A percentile compares a stretch with the other conserved stretches of the same genome.
Conservation (phyloP, 169 alveolate species). For the Plasmodium gonderi region DNA sequence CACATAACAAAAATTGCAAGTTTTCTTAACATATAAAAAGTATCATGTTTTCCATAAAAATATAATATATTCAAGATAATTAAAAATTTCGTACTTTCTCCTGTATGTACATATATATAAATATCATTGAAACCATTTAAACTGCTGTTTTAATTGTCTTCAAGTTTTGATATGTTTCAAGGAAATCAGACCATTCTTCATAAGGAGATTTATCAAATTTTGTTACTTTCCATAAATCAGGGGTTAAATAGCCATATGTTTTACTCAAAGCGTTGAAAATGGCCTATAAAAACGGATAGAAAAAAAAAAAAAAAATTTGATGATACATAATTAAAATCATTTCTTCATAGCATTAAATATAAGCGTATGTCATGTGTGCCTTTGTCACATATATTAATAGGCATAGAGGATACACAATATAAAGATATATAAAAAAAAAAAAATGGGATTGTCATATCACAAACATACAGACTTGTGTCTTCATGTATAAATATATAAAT, state of each 20-base stretch:
- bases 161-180: constrained; percentile 78
- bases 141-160: constrained; percentile 27
- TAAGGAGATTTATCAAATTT: constrained; percentile 91
- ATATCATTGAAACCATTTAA: constrained; percentile 1
- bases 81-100: neutral
- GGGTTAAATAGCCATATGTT: constrained; percentile 98
- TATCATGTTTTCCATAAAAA: neutral
- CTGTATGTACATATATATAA: neutral
- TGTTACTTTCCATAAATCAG: constrained; percentile 98
- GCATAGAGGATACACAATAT: too few species aligned
- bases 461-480: too few species aligned
- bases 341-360: neutral
- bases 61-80: neutral
- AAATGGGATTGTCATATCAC: too few species aligned
- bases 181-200: constrained; percentile 96
- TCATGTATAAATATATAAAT: too few species aligned
- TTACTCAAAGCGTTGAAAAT: constrained; percentile 96
- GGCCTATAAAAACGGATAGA: constrained; percentile 86
- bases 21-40: neutral
- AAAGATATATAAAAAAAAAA: too few species aligned
- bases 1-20: neutral
- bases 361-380: neutral
- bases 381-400: too few species aligned
- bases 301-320: neutral
- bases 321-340: neutral